Evolutionary conservation across 495 filamentous ascomycete species (phyloP).

Genomic region (Mycothermus thermophilus): DNA sequence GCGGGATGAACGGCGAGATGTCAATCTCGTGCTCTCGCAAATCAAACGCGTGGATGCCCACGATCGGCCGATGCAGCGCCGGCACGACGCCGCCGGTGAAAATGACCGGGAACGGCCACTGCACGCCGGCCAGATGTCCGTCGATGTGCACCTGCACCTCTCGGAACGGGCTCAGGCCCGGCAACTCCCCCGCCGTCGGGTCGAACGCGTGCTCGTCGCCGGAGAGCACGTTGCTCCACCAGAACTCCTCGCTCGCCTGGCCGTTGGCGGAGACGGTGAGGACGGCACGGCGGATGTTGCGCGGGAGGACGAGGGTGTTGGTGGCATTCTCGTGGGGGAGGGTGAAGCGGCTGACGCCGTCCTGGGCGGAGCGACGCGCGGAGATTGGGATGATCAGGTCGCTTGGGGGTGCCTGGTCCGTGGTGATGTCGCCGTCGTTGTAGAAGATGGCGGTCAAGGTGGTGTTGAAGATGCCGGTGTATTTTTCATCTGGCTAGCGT

Average conservation of each 20-base stretch:
- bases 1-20: conserved; percentile 60
- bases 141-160: conserved; percentile 76
- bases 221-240: conserved; percentile 72
- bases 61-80: conserved; percentile 70
- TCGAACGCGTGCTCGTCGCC: conserved; percentile 49
- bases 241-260: conserved; percentile 72
- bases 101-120: conserved; percentile 76
- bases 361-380: conserved; percentile 35
- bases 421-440: conserved; percentile 24
- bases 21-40: conserved; percentile 73
- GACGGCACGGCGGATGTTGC: conserved; percentile 52
- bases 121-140: conserved; percentile 58
- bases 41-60: conserved; percentile 76
- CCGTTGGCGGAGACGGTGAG: conserved; percentile 67
- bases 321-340: conserved; percentile 53
- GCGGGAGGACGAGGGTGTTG: conserved; percentile 43
- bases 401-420: conserved; percentile 36
- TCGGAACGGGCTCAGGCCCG: conserved; percentile 64
- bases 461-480: conserved; percentile 71
- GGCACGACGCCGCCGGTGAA: conserved; percentile 82
- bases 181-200: conserved; percentile 40
- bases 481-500: conserved; percentile 38
- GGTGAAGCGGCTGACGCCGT: conserved; percentile 51
- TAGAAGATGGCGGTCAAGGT: conserved; percentile 72
- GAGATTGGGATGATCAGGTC: conserved; percentile 67